These are phyloP conservation scores for Nemania bipapillata DNA, from an alignment of 2,329 filamentous ascomycete species.

Conservation along the genomic window DNA sequence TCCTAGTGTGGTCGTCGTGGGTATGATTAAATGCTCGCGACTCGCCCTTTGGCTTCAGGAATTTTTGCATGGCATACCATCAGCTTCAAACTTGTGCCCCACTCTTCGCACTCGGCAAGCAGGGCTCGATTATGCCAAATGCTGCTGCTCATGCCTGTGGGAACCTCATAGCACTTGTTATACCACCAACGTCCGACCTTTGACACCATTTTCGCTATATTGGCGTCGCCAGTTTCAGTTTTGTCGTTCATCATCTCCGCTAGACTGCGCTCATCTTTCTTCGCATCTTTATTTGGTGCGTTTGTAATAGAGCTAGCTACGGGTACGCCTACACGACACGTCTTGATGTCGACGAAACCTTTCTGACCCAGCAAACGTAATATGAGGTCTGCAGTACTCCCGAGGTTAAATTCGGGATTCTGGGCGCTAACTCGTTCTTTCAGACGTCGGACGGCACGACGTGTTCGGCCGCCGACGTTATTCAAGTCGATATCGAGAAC, in stretches of 20 bases:
- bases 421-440: constrained; percentile 75
- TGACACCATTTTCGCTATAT: constrained; percentile 91
- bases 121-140: constrained; percentile 83
- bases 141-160: constrained; percentile 65
- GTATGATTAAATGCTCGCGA: constrained; percentile 59
- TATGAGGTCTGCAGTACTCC: constrained; percentile 69
- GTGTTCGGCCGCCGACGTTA: constrained; percentile 79
- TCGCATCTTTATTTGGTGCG: constrained; percentile 46
- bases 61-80: constrained; percentile 92
- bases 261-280: constrained; percentile 65
- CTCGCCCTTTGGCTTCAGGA: constrained; percentile 64
- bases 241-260: constrained; percentile 79
- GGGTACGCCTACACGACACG: constrained; percentile 80
- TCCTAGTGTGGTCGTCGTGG: not conserved
- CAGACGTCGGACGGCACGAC: constrained; percentile 73
- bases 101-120: constrained; percentile 84
- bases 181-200: constrained; percentile 98
- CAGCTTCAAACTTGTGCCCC: constrained; percentile 86
- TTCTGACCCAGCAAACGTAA: constrained; percentile 73
- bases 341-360: constrained; percentile 77
- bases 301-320: constrained; percentile 66
- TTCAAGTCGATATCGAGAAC: constrained; percentile 83
- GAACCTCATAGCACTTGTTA: constrained; percentile 85
- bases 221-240: constrained; percentile 77
- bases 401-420: constrained; percentile 69